phyloP scores from a whole-genome alignment of 192 early-diverging fungal species.

The Rhizophlyctis rosea region DNA sequence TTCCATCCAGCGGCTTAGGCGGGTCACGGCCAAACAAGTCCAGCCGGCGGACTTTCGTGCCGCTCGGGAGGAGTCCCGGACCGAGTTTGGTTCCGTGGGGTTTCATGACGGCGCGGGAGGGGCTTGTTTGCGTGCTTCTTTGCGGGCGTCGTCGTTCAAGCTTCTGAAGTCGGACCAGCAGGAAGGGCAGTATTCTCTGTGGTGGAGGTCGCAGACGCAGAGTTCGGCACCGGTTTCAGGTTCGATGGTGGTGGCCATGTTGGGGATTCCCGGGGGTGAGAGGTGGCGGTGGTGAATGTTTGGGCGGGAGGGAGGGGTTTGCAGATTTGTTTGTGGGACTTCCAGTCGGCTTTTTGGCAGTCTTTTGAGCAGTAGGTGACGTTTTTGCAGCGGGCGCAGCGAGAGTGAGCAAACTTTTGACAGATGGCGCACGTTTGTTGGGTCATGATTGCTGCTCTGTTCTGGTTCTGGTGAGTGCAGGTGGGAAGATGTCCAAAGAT shows the following conservation, averaged over 20 bases:
- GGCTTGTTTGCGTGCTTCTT: not conserved
- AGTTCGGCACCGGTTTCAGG: not conserved
- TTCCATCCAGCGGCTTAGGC: slow-evolving; percentile 4
- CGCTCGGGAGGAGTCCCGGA: not conserved
- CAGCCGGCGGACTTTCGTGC: not conserved
- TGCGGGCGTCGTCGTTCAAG: not conserved
- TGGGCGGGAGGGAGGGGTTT: no score
- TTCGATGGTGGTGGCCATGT: not conserved
- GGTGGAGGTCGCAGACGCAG: not conserved
- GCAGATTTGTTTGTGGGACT: no score
- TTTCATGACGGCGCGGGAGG: not conserved
- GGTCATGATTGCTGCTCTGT: no score
- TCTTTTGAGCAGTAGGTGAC: no score
- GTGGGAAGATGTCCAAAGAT: no score
- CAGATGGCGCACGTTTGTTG: no score
- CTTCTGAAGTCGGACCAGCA: not conserved
- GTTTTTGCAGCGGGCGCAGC: no score
- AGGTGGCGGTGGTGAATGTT: no score
- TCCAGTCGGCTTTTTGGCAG: no score
- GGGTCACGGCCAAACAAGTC: not conserved
- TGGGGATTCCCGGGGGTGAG: no score
- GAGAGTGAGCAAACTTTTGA: no score
- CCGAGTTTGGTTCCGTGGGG: not conserved
- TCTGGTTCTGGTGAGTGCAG: no score
- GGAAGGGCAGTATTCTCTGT: not conserved